Evolutionary conservation across 75 land plant genomes (phyloP).

Genomic region (Cryptomeria japonica): DNA sequence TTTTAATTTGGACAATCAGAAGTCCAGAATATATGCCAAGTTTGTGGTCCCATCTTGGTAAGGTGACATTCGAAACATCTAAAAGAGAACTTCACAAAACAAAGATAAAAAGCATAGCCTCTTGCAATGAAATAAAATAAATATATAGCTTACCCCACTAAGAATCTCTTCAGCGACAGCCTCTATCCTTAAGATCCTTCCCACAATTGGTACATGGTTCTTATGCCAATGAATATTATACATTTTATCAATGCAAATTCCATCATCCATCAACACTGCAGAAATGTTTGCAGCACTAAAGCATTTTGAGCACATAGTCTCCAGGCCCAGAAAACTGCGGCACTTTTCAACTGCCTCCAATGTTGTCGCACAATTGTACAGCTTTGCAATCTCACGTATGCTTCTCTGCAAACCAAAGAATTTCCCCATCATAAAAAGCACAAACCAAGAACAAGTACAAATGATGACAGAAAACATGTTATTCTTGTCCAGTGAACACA

Average conservation of each 20-base stretch:
- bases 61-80: neutral
- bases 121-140: neutral
- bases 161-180: slow-evolving; percentile 79
- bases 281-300: slow-evolving; percentile 77
- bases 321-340: slow-evolving; percentile 47
- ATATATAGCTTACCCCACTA: slow-evolving; percentile 51
- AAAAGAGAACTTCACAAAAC: neutral
- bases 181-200: slow-evolving; percentile 83
- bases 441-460: neutral
- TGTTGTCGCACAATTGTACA: slow-evolving; percentile 68
- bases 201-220: slow-evolving; percentile 52
- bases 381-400: slow-evolving; percentile 67
- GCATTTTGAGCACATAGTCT: slow-evolving; percentile 54
- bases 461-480: slow-evolving; percentile 3
- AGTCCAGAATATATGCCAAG: neutral
- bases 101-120: neutral
- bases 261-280: slow-evolving; percentile 84
- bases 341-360: slow-evolving; percentile 55
- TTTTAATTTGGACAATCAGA: neutral
- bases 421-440: neutral
- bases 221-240: slow-evolving; percentile 79
- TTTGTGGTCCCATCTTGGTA: neutral
- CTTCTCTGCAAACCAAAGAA: slow-evolving; percentile 68
- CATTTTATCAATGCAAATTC: slow-evolving; percentile 75
- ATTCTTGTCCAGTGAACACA: neutral